Evolutionary conservation across 257 asterid species (phyloP), one percentile per base, ranked within the genome.

Genomic region (Mitragyna speciosa): DNA sequence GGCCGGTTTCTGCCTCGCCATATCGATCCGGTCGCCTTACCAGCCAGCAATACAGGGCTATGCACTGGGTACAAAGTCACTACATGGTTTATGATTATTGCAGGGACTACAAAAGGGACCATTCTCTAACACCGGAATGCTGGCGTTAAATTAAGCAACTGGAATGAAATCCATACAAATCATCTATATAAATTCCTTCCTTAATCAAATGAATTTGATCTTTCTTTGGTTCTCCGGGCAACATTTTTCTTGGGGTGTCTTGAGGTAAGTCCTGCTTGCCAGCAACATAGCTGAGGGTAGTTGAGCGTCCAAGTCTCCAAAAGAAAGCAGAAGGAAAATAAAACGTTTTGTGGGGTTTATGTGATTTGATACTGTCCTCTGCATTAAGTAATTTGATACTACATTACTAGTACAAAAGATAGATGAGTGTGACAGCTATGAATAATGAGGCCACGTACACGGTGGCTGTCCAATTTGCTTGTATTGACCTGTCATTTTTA

Each of bases 41-140:
- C 0, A 52, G 92, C 76, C 91, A 86, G 80, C 98, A 94, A 59
- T 52, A 16, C 2, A 77, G 83, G 79, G 91, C 89, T 14, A 83
- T 93, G 98, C 85, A 74, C 17, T 94, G 97, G 97, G 97, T 89
- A 74, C 97, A 85, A 39, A 87, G 85, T n/a, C 90, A 83, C 75
- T 88, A 84, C 71, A 45, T 88, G 96, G 92, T 86, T 0, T 94
- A 93, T 56, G 86, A 94, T 68, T 94, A 94, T 70, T 94, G 97
- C 88, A 43, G 71, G 83, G 97, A 94, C 83, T 28, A 70, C 75
- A 94, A 89, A 78, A 91, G 97, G 87, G 96, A 93, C 83, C 97
- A 87, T 70, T 91, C 97, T 73, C 79, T 78, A 12, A 94, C 98
- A 61, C 98, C 98, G 0, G 98, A 94, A 79, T 94, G 98, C 79